A percentile compares a stretch with the other conserved stretches of the same genome.
phyloP scores from a whole-genome alignment of 2,329 filamentous ascomycete species.

The Endocalyx cinctus region DNA sequence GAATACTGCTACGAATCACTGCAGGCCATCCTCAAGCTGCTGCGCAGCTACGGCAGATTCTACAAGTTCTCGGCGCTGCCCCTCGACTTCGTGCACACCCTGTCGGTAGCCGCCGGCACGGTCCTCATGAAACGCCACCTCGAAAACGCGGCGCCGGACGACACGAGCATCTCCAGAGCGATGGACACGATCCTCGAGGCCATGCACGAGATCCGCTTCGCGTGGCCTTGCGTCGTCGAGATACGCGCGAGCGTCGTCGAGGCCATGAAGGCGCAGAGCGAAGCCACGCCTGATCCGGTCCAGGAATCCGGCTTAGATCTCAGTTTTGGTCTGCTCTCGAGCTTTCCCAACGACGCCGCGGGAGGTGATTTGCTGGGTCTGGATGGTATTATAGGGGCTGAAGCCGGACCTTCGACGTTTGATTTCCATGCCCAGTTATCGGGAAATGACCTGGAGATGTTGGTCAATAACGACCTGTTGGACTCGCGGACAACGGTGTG shows the following conservation, averaged over 20 bases:
- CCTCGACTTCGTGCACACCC: conserved; percentile 44
- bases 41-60: conserved; percentile 39
- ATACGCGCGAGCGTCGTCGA: conserved; percentile 31
- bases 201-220: conserved; percentile 47
- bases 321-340: conserved; percentile 10
- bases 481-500: too few species aligned
- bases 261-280: conserved; percentile 10
- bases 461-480: too few species aligned
- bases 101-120: conserved; percentile 41
- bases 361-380: too few species aligned
- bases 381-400: too few species aligned
- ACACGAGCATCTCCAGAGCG: conserved; percentile 42
- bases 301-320: conserved; percentile 19
- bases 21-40: conserved; percentile 38
- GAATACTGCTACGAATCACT: conserved; percentile 47
- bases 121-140: conserved; percentile 43
- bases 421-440: too few species aligned
- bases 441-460: too few species aligned
- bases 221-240: conserved; percentile 41
- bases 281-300: conserved; percentile 7
- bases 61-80: conserved; percentile 41
- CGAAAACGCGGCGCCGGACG: conserved; percentile 33
- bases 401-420: too few species aligned
- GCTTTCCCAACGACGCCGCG: too few species aligned
- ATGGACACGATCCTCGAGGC: conserved; percentile 45